Evolutionary conservation across 2,329 filamentous ascomycete genomes (phyloP), one percentile per base, ranked within the genome.

Genomic region (Diplodia seriata): DNA sequence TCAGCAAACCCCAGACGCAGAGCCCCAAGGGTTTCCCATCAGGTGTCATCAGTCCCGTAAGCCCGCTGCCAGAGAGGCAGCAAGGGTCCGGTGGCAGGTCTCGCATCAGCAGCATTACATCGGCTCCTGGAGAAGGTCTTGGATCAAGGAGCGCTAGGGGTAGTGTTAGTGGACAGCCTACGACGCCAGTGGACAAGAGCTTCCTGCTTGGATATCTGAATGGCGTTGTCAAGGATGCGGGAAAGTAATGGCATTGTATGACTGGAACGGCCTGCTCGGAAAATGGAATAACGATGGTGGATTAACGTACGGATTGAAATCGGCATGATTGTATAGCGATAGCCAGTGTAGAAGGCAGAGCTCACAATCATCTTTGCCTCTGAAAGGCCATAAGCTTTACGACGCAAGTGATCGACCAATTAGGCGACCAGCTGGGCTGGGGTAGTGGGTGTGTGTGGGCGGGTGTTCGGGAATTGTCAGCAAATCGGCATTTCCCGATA

Each of bases 141-240:
- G n/a, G 20, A 14, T 29, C 49, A 18, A 62, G 61, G 33, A 61
- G 51, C 11, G 26, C 49, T 2, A 56, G 65, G 12, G 53, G 36
- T 12, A 61, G 59, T 53, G n/a, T 55, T 40, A 68, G 61, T 36
- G 57, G 54, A 23, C 73, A 71, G 12, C 47, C 59, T 18, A 78
- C 75, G 68, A 78, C 74, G 59, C 86, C 91, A 0, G 90, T 87
- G 0, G 89, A 95, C 72, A 90, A 91, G 75, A 89, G 85, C 18
- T 95, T 95, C 73, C 80, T 96, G 75, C 82, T 95, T 63, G 90
- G 87, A 11, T 95, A 93, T 75, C 80, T 96, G 73, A 87, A 92
- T 70, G 82, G 82, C 68, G 82, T 85, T 68, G 81, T 80, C 2
- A 82, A 83, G 70, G 80, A 72, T 54, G 67, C 59, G 9, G 59